Evolutionary conservation across 2,329 filamentous ascomycete species (phyloP).

Genomic region (Lachnellula cervina): DNA sequence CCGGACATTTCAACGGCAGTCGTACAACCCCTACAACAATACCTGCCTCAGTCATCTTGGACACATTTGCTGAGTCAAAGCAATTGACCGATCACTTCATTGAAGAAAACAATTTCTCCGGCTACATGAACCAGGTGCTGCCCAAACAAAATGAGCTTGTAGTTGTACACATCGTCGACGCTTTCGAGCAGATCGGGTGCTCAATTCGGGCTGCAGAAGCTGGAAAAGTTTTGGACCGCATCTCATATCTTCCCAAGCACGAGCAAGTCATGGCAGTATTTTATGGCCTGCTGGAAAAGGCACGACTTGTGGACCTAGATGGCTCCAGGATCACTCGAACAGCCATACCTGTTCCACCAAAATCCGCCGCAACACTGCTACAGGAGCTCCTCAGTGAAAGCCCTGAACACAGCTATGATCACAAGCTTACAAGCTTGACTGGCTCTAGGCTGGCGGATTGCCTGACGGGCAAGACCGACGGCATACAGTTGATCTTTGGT

Average conservation of each 20-base stretch:
- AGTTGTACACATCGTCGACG: conserved; percentile 30
- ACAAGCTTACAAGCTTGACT: conserved; percentile 14
- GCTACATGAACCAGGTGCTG: conserved; percentile 28
- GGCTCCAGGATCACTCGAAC: conserved; percentile 18
- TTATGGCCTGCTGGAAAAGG: conserved; percentile 28
- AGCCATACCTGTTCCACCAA: not conserved
- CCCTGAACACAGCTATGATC: conserved; percentile 29
- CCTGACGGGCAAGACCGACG: conserved; percentile 20
- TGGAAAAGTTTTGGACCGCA: conserved; percentile 20
- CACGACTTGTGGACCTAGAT: conserved; percentile 15
- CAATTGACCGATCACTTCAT: conserved; percentile 14
- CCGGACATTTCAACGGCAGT: not conserved
- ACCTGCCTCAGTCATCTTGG: not conserved
- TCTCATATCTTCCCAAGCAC: conserved; percentile 25
- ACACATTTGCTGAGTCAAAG: conserved; percentile 13
- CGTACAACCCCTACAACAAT: not conserved
- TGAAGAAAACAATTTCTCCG: conserved; percentile 4
- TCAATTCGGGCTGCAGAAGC: conserved; percentile 15
- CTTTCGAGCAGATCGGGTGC: conserved; percentile 31
- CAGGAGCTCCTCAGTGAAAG: conserved; percentile 25
- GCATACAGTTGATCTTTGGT: conserved; percentile 24
- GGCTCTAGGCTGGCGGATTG: conserved; percentile 16
- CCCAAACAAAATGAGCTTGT: conserved; percentile 28
- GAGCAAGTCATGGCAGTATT: conserved; percentile 25
- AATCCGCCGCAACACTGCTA: conserved; percentile 18